Evolutionary conservation across 805 yeast genomes (phyloP).

Genomic region (Hanseniaspora singularis): DNA sequence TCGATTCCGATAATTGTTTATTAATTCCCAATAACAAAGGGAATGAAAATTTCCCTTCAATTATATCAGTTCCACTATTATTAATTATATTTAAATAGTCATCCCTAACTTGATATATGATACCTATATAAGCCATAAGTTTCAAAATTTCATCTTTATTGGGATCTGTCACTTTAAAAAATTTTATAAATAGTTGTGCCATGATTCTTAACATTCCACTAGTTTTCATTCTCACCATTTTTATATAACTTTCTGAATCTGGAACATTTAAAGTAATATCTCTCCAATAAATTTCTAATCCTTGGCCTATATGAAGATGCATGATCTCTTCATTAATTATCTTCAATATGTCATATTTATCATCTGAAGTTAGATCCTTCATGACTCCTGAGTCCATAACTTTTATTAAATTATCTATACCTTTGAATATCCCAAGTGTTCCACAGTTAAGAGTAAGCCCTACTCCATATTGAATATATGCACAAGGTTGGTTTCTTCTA

Average conservation of each 20-base stretch:
- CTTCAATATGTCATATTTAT: constrained; percentile 24
- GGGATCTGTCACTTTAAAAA: constrained; percentile 37
- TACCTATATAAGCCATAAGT: constrained; percentile 65
- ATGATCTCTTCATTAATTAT: constrained; percentile 62
- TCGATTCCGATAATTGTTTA: constrained; percentile 22
- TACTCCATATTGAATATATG: constrained; percentile 65
- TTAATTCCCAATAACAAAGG: constrained; percentile 64
- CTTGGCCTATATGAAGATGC: constrained; percentile 81
- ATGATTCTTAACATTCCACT: constrained; percentile 79
- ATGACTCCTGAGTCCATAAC: constrained; percentile 18
- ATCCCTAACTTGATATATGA: constrained; percentile 74
- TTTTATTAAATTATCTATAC: constrained; percentile 40
- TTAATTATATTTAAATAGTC: constrained; percentile 61
- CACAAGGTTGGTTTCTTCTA: constrained; percentile 68
- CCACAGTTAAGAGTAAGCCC: constrained; percentile 71
- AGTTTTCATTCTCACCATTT: constrained; percentile 79
- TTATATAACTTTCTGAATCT: constrained; percentile 48
- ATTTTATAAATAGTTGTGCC: constrained; percentile 30
- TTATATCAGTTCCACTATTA: constrained; percentile 58
- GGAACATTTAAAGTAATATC: constrained; percentile 45
- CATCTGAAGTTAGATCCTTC: constrained; percentile 19
- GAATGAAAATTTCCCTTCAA: constrained; percentile 81
- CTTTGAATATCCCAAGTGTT: constrained; percentile 67
- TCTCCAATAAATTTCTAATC: constrained; percentile 80
- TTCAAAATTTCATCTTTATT: constrained; percentile 28